A percentile compares a stretch with the other conserved stretches of the same genome.
Evolutionary conservation across 768 basidiomycete genomes (phyloP).

Genomic region (Postia placenta): DNA sequence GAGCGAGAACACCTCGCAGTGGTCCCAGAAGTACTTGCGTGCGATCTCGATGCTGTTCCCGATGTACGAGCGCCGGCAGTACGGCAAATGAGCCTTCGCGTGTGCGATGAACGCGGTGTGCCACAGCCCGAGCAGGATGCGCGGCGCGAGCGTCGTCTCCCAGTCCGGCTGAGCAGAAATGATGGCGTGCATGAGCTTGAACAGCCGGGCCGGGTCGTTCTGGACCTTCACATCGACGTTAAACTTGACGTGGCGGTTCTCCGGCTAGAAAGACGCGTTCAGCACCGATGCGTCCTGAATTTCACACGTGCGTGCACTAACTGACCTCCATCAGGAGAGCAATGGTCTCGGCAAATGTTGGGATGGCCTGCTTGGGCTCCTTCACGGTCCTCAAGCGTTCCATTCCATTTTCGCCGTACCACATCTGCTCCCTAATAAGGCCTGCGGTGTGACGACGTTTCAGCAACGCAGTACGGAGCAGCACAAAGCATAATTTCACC

Average conservation of each 20-base stretch:
- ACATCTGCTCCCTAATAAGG: slow-evolving; percentile 46
- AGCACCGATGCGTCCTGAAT: background rate
- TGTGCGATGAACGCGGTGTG: slow-evolving; percentile 84
- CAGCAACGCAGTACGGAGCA: background rate
- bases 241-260: slow-evolving; percentile 70
- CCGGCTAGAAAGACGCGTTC: slow-evolving; percentile 37
- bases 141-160: slow-evolving; percentile 72
- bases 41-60: slow-evolving; percentile 67
- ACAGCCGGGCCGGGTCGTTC: slow-evolving; percentile 85
- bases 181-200: slow-evolving; percentile 66
- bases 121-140: slow-evolving; percentile 81
- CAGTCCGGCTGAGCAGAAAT: slow-evolving; percentile 62
- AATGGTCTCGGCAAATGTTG: slow-evolving; percentile 84
- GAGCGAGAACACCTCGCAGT: slow-evolving; percentile 84
- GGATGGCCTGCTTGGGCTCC: slow-evolving; percentile 81
- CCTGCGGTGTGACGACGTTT: slow-evolving; percentile 30
- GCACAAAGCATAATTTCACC: slow-evolving; percentile 32
- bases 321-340: slow-evolving; percentile 68
- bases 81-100: slow-evolving; percentile 73
- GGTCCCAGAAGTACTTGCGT: slow-evolving; percentile 83
- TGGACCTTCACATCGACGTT: slow-evolving; percentile 93
- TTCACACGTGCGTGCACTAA: background rate
- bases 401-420: slow-evolving; percentile 48
- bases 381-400: slow-evolving; percentile 76
- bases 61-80: slow-evolving; percentile 82